Conservation (phyloP, 2,329 filamentous ascomycete genomes). For the Cladorrhinum sp. region DNA sequence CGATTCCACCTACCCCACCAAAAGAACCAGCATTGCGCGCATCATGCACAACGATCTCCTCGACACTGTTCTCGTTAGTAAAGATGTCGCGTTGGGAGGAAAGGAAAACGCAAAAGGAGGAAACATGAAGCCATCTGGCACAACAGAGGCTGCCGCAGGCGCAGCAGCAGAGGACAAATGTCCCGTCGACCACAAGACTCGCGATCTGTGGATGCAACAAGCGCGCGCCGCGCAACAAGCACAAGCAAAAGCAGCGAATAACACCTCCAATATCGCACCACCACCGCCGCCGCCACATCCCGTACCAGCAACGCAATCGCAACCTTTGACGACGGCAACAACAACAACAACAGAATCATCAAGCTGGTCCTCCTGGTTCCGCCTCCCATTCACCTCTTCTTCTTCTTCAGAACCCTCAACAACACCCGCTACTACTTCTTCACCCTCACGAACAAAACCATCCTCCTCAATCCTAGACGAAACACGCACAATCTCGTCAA, state of each 20-base stretch:
- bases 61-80: constrained; percentile 26
- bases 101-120: neutral
- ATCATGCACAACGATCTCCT: constrained; percentile 29
- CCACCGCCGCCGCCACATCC: constrained; percentile 15
- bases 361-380: constrained; percentile 24
- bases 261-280: neutral
- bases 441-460: constrained; percentile 15
- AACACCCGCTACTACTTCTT: constrained; percentile 22
- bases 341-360: constrained; percentile 16
- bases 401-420: too few species aligned
- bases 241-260: constrained; percentile 7
- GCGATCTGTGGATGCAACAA: constrained; percentile 80
- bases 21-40: neutral
- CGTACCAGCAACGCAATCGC: constrained; percentile 24
- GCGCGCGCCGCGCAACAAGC: constrained; percentile 49
- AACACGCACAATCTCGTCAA: constrained; percentile 67
- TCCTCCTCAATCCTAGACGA: constrained; percentile 46
- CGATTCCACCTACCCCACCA: neutral
- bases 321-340: constrained; percentile 24
- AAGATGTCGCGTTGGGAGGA: constrained; percentile 14
- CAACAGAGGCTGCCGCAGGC: constrained; percentile 16
- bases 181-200: constrained; percentile 86
- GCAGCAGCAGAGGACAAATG: constrained; percentile 50
- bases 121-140: constrained; percentile 15
- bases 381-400: constrained; percentile 22